phyloP scores from a whole-genome alignment of 768 basidiomycete genomes.

The Kwoniella heveanensis region DNA sequence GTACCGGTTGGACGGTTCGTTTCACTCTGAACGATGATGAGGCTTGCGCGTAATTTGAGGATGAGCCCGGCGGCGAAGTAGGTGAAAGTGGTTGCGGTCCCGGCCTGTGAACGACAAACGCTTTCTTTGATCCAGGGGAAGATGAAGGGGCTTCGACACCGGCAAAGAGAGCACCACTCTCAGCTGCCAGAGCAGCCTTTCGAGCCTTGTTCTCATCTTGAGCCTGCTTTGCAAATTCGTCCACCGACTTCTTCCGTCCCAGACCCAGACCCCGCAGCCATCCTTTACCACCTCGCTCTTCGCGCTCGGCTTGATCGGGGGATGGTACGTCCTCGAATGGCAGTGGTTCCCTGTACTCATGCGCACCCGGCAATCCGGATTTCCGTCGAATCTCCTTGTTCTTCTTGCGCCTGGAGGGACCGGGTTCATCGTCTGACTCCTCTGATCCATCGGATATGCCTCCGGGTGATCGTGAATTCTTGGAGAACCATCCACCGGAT shows the following conservation, averaged over 20 bases:
- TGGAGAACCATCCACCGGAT: constrained; percentile 11
- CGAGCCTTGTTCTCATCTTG: constrained; percentile 49
- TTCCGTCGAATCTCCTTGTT: constrained; percentile 5
- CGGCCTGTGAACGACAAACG: constrained; percentile 32
- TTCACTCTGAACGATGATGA: constrained; percentile 24
- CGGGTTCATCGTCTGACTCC: constrained; percentile 48
- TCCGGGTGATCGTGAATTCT: not conserved
- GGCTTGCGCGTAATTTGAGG: constrained; percentile 8
- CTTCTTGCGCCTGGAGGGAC: constrained; percentile 30
- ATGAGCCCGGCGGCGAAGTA: constrained; percentile 1
- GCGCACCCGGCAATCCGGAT: constrained; percentile 9
- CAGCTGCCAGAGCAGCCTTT: constrained; percentile 44
- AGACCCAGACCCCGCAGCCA: constrained; percentile 4
- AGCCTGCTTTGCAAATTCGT: constrained; percentile 30
- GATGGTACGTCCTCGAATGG: constrained; percentile 31
- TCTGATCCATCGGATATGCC: constrained; percentile 13
- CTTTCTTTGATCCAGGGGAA: constrained; percentile 15
- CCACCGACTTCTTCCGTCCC: constrained; percentile 19
- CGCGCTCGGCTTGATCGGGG: not conserved
- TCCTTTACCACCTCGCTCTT: not conserved
- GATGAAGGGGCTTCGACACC: constrained; percentile 39
- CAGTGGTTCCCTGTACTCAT: constrained; percentile 21
- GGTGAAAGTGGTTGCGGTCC: constrained; percentile 9
- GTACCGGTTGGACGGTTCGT: constrained; percentile 17
- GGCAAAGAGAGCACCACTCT: constrained; percentile 44